Evolutionary conservation across 345 rosid genomes (phyloP).

Genomic region (Syzygium aromaticum): DNA sequence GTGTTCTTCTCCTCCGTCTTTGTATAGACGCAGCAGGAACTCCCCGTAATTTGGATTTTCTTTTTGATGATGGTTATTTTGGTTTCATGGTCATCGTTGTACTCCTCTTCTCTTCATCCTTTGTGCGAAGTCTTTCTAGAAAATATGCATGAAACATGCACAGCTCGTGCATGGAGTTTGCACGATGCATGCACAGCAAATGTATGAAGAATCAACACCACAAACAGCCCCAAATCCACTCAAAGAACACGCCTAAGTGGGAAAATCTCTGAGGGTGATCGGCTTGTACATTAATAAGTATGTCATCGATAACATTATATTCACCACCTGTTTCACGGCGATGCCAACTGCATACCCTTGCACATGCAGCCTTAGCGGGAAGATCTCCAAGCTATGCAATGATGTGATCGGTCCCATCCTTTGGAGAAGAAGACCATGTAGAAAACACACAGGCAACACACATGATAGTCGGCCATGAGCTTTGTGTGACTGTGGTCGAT

Average conservation of each 20-base stretch:
- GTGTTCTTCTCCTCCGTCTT: slow-evolving; percentile 3
- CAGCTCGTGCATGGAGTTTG: background rate
- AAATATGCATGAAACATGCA: no score
- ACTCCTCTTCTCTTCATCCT: no score
- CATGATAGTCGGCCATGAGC: background rate
- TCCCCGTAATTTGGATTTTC: slow-evolving; percentile 1
- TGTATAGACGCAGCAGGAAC: no score
- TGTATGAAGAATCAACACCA: no score
- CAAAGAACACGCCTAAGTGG: background rate
- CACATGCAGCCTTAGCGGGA: background rate
- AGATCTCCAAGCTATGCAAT: background rate
- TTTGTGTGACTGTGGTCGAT: background rate
- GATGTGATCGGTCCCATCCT: background rate
- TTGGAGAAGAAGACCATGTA: background rate
- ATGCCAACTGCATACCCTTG: background rate
- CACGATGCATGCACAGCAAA: background rate
- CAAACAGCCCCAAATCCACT: no score
- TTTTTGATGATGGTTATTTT: no score
- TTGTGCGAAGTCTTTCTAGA: no score
- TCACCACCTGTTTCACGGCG: background rate
- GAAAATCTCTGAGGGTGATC: background rate
- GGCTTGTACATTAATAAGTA: background rate
- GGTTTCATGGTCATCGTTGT: no score
- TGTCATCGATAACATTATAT: background rate
- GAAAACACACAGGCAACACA: background rate